phyloP scores from a whole-genome alignment of 305 asterid genomes.

The Rubia peregrina region DNA sequence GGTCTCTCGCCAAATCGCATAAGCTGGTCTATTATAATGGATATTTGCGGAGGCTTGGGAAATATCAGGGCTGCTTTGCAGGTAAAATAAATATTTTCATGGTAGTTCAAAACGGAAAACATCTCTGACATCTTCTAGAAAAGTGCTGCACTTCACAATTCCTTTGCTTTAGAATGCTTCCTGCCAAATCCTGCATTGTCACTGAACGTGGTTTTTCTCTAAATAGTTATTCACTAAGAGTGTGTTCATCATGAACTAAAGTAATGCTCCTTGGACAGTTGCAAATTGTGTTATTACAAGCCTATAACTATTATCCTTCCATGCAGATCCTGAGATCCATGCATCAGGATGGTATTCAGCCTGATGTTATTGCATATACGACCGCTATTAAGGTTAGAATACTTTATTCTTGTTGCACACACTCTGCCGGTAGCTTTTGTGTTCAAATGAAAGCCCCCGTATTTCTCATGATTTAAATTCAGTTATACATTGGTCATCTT shows the following conservation, averaged over 20 bases:
- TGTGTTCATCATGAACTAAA: not conserved
- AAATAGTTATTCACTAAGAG: not conserved
- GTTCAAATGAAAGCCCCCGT: not conserved
- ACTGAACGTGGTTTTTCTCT: not conserved
- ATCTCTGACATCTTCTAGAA: not conserved
- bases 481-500: constrained; percentile 12
- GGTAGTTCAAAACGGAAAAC: not conserved
- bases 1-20: constrained; percentile 80
- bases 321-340: constrained; percentile 77
- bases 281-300: constrained; percentile 12
- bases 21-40: constrained; percentile 86
- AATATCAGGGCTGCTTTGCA: constrained; percentile 51
- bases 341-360: constrained; percentile 75
- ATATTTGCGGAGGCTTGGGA: constrained; percentile 67
- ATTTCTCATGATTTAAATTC: not conserved
- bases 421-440: not conserved
- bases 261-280: not conserved
- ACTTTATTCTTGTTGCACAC: not conserved
- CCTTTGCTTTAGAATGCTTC: not conserved
- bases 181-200: not conserved
- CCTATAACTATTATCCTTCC: constrained; percentile 20
- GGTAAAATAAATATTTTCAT: constrained; percentile 34
- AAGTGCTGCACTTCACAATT: not conserved
- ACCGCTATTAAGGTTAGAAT: constrained; percentile 76
- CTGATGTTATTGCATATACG: constrained; percentile 83